A percentile compares a stretch with the other conserved stretches of the same genome.
Evolutionary conservation across 164 flowering plant species (phyloP).

Genomic region (Vitis rupestris): DNA sequence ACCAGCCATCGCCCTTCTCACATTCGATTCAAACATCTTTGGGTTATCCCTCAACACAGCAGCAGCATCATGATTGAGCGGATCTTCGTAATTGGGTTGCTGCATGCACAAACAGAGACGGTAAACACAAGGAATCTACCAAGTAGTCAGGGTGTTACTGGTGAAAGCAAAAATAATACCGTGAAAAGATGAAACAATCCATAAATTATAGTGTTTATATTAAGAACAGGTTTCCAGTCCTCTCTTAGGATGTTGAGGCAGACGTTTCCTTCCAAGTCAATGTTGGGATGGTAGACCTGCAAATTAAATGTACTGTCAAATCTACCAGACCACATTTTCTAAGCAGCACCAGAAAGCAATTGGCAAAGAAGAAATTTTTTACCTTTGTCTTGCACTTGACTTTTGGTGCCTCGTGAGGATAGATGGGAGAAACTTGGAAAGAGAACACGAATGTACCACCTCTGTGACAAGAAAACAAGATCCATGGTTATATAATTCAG

Average conservation of each 20-base stretch:
- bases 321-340: neutral
- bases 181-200: conserved; percentile 73
- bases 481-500: too few relatives aligned
- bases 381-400: conserved; percentile 89
- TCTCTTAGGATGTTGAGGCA: conserved; percentile 82
- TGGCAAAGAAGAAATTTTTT: neutral
- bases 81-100: conserved; percentile 80
- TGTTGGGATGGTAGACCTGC: conserved; percentile 86
- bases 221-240: conserved; percentile 87
- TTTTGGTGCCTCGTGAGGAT: conserved; percentile 84
- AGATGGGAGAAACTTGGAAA: conserved; percentile 61
- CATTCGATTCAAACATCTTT: conserved; percentile 60
- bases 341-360: neutral
- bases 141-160: neutral
- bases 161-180: conserved; percentile 31
- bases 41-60: conserved; percentile 77
- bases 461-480: conserved; percentile 24
- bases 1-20: conserved; percentile 75
- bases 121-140: neutral
- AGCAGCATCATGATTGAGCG: conserved; percentile 79
- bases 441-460: conserved; percentile 64
- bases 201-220: conserved; percentile 66
- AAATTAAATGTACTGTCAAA: conserved; percentile 1
- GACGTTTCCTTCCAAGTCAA: conserved; percentile 81
- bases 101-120: conserved; percentile 21